Conservation (phyloP, 176 grass and related monocot species). For the Oryza nivara region DNA sequence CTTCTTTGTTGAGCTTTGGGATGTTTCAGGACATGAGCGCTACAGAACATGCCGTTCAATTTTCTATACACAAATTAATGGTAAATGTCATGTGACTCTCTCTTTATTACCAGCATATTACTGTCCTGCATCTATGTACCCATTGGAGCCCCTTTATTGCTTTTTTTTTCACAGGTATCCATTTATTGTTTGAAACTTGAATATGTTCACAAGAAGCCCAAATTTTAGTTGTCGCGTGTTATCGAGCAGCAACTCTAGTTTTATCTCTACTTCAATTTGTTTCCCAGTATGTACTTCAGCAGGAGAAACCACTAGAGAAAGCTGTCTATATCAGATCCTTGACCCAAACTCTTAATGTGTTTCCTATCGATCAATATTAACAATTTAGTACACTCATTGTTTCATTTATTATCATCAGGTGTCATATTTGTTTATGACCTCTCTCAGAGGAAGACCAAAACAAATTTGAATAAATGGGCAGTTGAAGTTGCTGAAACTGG, state of each 20-base stretch:
- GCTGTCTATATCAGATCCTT: neutral
- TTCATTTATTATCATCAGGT: slow-evolving; percentile 57
- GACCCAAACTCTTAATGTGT: neutral
- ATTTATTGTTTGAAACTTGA: neutral
- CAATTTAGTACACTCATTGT: slow-evolving; percentile 24
- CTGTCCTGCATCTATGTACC: slow-evolving; percentile 10
- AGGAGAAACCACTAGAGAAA: slow-evolving; percentile 10
- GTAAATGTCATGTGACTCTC: slow-evolving; percentile 38
- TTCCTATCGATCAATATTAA: neutral
- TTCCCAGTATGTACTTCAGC: neutral
- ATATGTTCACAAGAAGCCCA: neutral
- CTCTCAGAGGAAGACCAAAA: slow-evolving; percentile 84
- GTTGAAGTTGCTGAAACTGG: slow-evolving; percentile 77
- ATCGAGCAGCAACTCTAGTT: slow-evolving; percentile 16
- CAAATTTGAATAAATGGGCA: slow-evolving; percentile 91
- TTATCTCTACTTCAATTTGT: slow-evolving; percentile 29
- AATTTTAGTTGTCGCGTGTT: slow-evolving; percentile 9
- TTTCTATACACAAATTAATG: slow-evolving; percentile 93
- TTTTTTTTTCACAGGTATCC: slow-evolving; percentile 9
- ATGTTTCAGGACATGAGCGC: slow-evolving; percentile 90
- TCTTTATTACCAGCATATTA: slow-evolving; percentile 11
- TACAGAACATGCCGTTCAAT: slow-evolving; percentile 86
- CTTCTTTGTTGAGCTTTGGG: slow-evolving; percentile 97
- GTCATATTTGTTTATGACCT: slow-evolving; percentile 97
- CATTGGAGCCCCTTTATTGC: neutral